Base-by-base conservation (phyloP, 345 rosid species). In the Salix dunnii region DNA sequence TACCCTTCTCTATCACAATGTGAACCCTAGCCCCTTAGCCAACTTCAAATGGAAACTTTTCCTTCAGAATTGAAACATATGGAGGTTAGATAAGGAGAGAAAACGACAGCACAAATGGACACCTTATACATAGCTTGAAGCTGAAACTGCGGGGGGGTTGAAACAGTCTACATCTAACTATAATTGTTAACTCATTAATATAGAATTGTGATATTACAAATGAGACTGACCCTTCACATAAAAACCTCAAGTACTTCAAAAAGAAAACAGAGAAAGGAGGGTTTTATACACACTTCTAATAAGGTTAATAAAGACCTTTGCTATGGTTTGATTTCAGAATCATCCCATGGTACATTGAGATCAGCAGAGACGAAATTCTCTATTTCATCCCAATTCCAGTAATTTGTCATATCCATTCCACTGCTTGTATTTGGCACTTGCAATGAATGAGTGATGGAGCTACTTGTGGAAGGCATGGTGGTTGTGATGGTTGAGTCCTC, bases 301-400 rank as follows among this genome's bases (percentile, higher is more conserved):
- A 70, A 74, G 65, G 27, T 64, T 35, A 49, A 11, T 28, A 36
- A 61, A 20, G 36, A 62, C 23, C 72, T 30, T 68, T 2, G 20
- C 84, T 82, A 87, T 40, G 87, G 91, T 76, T 89, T 86, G 82
- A 82, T 70, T 77, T 86, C 87, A 69, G 82, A 66, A 76, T 84
- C 88, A 72, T 83, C 88, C 94, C 92, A 88, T 9, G 88, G 82
- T 5, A 80, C 70, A 49, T 78, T 85, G 78, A 82, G 83, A 80
- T 89, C 88, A 61, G 84, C 73, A 51, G 91, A 86, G 23, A 72
- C 84, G 55, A 87, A 81, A 28, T 76, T 83, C 42, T 86, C 89
- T 10, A 86, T 80, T 21, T 90, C 92, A 51, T 89, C 92, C 94
- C 89, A 87, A 77, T 83, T 86, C 92, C 91, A 89, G 79, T 69